Evolutionary conservation across 2,329 filamentous ascomycete genomes (phyloP).

Genomic region (Xylariaceae sp.): DNA sequence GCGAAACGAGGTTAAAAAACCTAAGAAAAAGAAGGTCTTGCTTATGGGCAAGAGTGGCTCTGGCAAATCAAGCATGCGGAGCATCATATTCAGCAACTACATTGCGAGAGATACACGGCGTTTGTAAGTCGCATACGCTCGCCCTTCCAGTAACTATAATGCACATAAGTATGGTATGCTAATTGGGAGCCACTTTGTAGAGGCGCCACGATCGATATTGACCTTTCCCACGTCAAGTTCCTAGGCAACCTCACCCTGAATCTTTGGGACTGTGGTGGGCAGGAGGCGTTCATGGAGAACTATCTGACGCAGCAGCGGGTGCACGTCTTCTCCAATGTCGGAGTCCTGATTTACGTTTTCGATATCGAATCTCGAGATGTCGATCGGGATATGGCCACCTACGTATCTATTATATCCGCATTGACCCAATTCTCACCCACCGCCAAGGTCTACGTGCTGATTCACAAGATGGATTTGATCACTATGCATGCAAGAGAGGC

Average conservation of each 20-base stretch:
- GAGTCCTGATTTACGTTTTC: constrained; percentile 98
- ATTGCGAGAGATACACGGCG: constrained; percentile 94
- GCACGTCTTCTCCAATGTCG: constrained; percentile 96
- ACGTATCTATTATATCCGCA: constrained; percentile 87
- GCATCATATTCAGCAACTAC: constrained; percentile 99
- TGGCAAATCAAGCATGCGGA: constrained; percentile 97
- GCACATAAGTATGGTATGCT: background rate
- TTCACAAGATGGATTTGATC: constrained; percentile 99
- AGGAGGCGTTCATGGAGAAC: constrained; percentile 98
- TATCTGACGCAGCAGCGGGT: constrained; percentile 94
- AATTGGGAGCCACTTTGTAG: constrained; percentile 40
- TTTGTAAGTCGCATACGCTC: constrained; percentile 60
- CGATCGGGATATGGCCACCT: constrained; percentile 89
- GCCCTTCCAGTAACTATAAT: background rate
- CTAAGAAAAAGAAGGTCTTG: constrained; percentile 86
- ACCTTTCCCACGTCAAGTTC: constrained; percentile 98
- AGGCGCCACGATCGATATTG: constrained; percentile 96
- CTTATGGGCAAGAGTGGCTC: constrained; percentile 96
- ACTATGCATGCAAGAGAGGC: constrained; percentile 77
- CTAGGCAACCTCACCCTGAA: constrained; percentile 97
- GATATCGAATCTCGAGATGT: constrained; percentile 97
- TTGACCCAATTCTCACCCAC: constrained; percentile 81
- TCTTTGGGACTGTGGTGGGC: constrained; percentile 97
- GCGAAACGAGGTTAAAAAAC: constrained; percentile 64
- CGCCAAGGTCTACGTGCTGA: constrained; percentile 89